phyloP scores from a whole-genome alignment of 495 filamentous ascomycete species.

The Hypoxylon rickii region DNA sequence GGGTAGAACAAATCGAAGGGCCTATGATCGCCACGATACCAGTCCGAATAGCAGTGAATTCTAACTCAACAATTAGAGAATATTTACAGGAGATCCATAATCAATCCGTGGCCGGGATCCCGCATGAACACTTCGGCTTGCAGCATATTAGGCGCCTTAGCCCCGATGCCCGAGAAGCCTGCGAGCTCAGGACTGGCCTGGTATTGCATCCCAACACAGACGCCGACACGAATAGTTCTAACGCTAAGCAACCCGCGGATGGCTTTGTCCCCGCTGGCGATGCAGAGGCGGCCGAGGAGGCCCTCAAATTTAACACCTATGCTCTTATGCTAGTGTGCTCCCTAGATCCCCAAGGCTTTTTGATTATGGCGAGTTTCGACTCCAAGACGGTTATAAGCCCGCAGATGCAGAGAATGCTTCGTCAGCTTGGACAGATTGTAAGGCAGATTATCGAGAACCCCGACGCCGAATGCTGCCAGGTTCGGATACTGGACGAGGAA shows the following conservation, averaged over 20 bases:
- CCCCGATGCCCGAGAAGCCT: slow-evolving; percentile 64
- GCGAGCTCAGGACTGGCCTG: slow-evolving; percentile 57
- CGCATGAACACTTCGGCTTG: slow-evolving; percentile 70
- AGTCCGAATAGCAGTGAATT: slow-evolving; percentile 53
- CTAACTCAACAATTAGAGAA: slow-evolving; percentile 34
- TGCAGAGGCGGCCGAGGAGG: slow-evolving; percentile 62
- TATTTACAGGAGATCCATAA: slow-evolving; percentile 59
- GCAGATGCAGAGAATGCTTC: slow-evolving; percentile 41
- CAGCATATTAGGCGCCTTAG: slow-evolving; percentile 69
- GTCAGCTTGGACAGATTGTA: slow-evolving; percentile 37
- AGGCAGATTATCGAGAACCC: slow-evolving; percentile 40
- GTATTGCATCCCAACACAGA: slow-evolving; percentile 52
- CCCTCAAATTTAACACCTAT: slow-evolving; percentile 70
- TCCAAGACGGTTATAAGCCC: slow-evolving; percentile 44
- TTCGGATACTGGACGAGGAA: slow-evolving; percentile 35
- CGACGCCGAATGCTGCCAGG: slow-evolving; percentile 28
- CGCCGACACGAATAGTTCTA: slow-evolving; percentile 28
- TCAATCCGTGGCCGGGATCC: slow-evolving; percentile 55
- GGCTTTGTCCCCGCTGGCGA: slow-evolving; percentile 55
- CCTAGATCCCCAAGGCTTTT: slow-evolving; percentile 58
- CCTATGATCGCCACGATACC: slow-evolving; percentile 71
- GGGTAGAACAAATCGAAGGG: slow-evolving; percentile 58
- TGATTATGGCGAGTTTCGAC: slow-evolving; percentile 67
- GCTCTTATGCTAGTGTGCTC: slow-evolving; percentile 67
- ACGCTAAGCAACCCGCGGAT: slow-evolving; percentile 48